phyloP scores from a whole-genome alignment of 768 basidiomycete genomes.

The Lactifluus rugatus region DNA sequence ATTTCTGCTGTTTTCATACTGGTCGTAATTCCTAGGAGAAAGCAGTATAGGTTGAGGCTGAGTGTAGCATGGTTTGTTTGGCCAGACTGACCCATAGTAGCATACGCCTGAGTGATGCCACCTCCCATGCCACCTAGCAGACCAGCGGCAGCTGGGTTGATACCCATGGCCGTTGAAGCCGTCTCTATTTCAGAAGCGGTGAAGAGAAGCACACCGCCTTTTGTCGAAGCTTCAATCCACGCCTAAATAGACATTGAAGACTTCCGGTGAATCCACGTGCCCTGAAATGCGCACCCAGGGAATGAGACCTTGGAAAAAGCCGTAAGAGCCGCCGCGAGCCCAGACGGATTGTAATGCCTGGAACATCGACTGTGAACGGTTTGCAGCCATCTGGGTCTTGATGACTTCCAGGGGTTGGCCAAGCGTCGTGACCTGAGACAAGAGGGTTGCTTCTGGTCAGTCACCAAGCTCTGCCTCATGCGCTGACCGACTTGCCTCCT shows the following conservation, averaged over 20 bases:
- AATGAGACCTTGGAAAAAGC: slow-evolving; percentile 97
- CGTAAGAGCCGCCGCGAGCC: slow-evolving; percentile 79
- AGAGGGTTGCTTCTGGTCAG: neutral
- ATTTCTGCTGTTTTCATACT: slow-evolving; percentile 99
- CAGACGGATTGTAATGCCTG: slow-evolving; percentile 81
- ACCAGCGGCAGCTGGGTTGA: slow-evolving; percentile 76
- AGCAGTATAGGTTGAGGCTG: neutral
- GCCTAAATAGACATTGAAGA: slow-evolving; percentile 43
- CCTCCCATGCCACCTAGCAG: slow-evolving; percentile 96
- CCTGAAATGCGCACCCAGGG: slow-evolving; percentile 67
- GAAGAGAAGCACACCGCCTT: slow-evolving; percentile 93
- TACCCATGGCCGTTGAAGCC: slow-evolving; percentile 48
- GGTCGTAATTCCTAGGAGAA: slow-evolving; percentile 78
- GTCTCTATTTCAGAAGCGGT: slow-evolving; percentile 92
- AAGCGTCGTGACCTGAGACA: slow-evolving; percentile 80
- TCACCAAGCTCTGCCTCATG: neutral
- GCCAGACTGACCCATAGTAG: slow-evolving; percentile 90
- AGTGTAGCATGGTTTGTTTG: no score
- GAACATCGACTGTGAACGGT: slow-evolving; percentile 83
- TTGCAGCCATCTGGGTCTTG: slow-evolving; percentile 99
- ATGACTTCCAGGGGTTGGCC: slow-evolving; percentile 97
- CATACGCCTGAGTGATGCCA: slow-evolving; percentile 95
- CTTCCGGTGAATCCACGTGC: neutral
- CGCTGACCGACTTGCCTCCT: slow-evolving; percentile 56
- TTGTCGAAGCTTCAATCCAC: slow-evolving; percentile 99